phyloP scores from a whole-genome alignment of 2,329 filamentous ascomycete genomes.

The Colletotrichum tanaceti region DNA sequence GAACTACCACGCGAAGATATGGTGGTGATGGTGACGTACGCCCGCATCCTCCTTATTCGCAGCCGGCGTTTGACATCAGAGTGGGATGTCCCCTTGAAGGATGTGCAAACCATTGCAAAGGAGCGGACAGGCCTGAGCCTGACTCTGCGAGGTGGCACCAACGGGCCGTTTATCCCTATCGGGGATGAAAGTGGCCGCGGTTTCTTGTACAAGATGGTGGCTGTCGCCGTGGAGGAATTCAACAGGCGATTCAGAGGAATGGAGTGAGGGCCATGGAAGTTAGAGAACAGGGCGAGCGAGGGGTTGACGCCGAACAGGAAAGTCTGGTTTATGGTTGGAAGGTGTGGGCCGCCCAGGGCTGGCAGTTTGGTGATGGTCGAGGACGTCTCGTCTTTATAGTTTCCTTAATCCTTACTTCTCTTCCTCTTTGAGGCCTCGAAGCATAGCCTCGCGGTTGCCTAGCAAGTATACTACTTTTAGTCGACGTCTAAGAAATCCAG shows the following conservation, averaged over 20 bases:
- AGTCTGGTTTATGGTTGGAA: background rate
- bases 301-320: too few relatives aligned
- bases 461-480: constrained; percentile 19
- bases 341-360: too few relatives aligned
- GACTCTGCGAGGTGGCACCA: constrained; percentile 86
- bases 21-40: constrained; percentile 89
- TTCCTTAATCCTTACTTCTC: background rate
- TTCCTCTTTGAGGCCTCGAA: constrained; percentile 10
- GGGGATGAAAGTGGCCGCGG: constrained; percentile 81
- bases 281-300: background rate
- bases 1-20: constrained; percentile 91
- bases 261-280: constrained; percentile 47
- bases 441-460: constrained; percentile 29
- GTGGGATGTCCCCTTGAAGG: constrained; percentile 96
- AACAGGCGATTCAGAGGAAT: constrained; percentile 68
- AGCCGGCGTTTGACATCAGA: constrained; percentile 87
- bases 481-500: background rate
- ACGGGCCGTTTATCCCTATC: constrained; percentile 94
- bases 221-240: constrained; percentile 74
- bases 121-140: constrained; percentile 94
- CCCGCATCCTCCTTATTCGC: constrained; percentile 88
- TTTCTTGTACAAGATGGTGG: constrained; percentile 74
- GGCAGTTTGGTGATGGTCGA: background rate
- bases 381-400: background rate
- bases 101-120: constrained; percentile 96